Base-by-base conservation (phyloP, 768 basidiomycete genomes). In the Naganishia friedmannii region DNA sequence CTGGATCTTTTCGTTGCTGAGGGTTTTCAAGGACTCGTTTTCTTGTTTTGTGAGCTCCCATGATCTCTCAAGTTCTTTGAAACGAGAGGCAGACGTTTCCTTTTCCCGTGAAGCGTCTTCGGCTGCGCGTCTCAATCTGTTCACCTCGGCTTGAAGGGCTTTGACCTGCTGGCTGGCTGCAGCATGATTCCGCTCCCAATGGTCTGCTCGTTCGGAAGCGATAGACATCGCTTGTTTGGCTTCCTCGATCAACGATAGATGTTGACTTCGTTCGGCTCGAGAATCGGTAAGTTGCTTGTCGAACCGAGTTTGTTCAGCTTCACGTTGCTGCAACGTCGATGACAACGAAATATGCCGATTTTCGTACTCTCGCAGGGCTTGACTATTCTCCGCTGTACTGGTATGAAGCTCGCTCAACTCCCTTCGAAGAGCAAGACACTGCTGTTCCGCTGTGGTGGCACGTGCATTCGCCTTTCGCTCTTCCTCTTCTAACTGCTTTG, bases 1-100 rank as follows among this genome's bases (percentile, higher is more conserved):
- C 28, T 63, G 60, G 15, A 63, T 37, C 42, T 29, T 63, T 26
- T 63, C 60, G 39, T 92, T 95, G 2, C 93, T 93, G 65, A 93
- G 83, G 26, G 90, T 89, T 66, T 93, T 85, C 80, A 93, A 88
- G 1, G 90, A 87, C 79, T 96, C 94, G 2, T 93, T 92, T 83
- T 97, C 93, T 82, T 94, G 90, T 17, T 93, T 87, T 53, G 92
- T 92, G 80, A 92, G 90, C 29, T 90, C 87, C 89, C 93, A 96
- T 10, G 90, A 87, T 77, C 90, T 92, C 82, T 96, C 94, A 53
- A 89, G 88, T 66, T 94, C 91, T 29, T 86, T 83, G 53, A 94
- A 82, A 67, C 89, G 85, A 12, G 84, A 82, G 54, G 87, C 86
- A 7, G 88, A 84, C 10, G 86, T 80, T 71, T 94, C 92, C 19